Evolutionary conservation across 2,329 filamentous ascomycete species (phyloP), one percentile per base, ranked within the genome.

Genomic region (Rhynchosporium agropyri): DNA sequence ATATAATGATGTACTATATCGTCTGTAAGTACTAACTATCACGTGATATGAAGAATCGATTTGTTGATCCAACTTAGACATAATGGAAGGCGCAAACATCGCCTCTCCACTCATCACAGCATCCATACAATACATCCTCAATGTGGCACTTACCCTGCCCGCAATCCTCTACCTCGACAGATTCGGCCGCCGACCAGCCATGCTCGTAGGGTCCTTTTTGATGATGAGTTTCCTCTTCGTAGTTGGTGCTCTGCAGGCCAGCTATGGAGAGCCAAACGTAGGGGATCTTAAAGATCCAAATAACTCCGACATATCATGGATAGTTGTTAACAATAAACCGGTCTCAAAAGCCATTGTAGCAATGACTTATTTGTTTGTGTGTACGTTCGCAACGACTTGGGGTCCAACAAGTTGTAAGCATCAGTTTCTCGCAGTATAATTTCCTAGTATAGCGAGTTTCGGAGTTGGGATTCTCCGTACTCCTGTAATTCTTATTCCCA

Each of bases 81-180:
- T 90, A 73, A 80, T 91, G 89, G 86, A 88, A 38, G 88, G 87
- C 6, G 71, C 71, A n/a, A 77, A 75, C 1, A 83, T 82, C 7
- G 80, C 85, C 65, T 81, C 80, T 55, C 82, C 84, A 36, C 80
- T 91, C 9, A 75, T 90, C 45, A 83, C 88, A 2, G 88, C 86
- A 31, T 85, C 84, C 13, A 89, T 91, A 63, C 86, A 90, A 72
- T 91, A 90, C 73, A 82, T 92, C 68, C 89, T 94, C 77, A 93
- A 93, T 74, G 90, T 94, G 1, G 62, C 86, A 55, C 89, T 92
- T 83, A 93, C 91, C 0, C 75, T 93, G 1, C 89, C 89, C 0
- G 90, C 90, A 1, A 82, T 94, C 31, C 76, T 93, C 63, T 93
- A 81, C 78, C 83, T 93, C 70, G 90, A 94, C 69, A 80, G 81